phyloP scores from a whole-genome alignment of 352 stramenopile species.

The Phytophthora boehmeriae region DNA sequence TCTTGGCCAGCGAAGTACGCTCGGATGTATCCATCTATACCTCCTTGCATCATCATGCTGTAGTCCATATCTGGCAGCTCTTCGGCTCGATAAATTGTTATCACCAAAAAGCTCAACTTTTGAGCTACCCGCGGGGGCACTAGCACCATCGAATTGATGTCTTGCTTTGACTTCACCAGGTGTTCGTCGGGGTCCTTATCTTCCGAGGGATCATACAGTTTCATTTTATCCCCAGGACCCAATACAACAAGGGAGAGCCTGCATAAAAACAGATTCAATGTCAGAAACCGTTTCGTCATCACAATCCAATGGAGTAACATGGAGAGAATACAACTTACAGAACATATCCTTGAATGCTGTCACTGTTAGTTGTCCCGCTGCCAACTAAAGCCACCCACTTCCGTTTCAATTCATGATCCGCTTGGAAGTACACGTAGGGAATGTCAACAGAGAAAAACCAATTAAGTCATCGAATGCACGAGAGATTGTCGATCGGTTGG shows the following conservation, averaged over 20 bases:
- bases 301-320: not conserved
- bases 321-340: conserved; percentile 41
- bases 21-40: conserved; percentile 85
- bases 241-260: conserved; percentile 88
- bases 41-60: conserved; percentile 58
- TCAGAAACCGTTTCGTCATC: conserved; percentile 1
- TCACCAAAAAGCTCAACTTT: conserved; percentile 75
- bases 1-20: conserved; percentile 80
- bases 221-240: conserved; percentile 83
- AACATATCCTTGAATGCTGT: conserved; percentile 91
- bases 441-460: conserved; percentile 87
- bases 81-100: conserved; percentile 79
- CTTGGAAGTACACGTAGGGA: conserved; percentile 84
- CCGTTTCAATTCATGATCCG: conserved; percentile 87
- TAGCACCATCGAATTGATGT: conserved; percentile 83
- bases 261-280: conserved; percentile 6
- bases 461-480: conserved; percentile 78
- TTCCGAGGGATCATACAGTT: conserved; percentile 56
- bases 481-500: conserved; percentile 34
- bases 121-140: conserved; percentile 80
- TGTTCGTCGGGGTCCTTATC: conserved; percentile 47
- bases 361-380: conserved; percentile 69
- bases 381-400: conserved; percentile 92
- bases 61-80: conserved; percentile 89
- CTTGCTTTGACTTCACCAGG: conserved; percentile 49